Conservation (phyloP, 345 rosid species). For the Conringia planisiliqua region DNA sequence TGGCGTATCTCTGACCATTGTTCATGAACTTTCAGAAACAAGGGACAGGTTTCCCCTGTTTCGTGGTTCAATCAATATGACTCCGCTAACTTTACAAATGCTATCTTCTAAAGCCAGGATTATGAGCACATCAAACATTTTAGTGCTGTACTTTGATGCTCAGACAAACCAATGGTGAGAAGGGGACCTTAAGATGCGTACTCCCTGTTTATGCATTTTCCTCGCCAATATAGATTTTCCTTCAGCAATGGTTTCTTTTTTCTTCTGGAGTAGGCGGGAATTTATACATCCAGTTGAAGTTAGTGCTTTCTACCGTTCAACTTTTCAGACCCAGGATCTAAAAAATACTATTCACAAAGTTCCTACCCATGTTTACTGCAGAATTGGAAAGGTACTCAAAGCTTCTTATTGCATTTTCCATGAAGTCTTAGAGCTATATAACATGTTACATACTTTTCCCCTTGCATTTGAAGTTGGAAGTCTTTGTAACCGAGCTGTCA, state of each 20-base stretch:
- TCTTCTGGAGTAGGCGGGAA: slow-evolving; percentile 59
- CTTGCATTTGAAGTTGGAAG: slow-evolving; percentile 56
- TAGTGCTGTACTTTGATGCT: slow-evolving; percentile 61
- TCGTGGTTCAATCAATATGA: slow-evolving; percentile 48
- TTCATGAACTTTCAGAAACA: slow-evolving; percentile 68
- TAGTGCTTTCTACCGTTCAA: slow-evolving; percentile 58
- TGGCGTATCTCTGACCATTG: slow-evolving; percentile 56
- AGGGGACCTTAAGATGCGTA: slow-evolving; percentile 6
- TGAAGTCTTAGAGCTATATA: background rate
- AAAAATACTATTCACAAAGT: slow-evolving; percentile 36
- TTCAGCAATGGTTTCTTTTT: slow-evolving; percentile 9
- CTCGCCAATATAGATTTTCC: slow-evolving; percentile 1
- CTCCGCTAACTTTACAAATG: slow-evolving; percentile 54
- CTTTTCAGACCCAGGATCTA: slow-evolving; percentile 38
- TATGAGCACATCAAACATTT: slow-evolving; percentile 46
- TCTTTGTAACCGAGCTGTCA: slow-evolving; percentile 70
- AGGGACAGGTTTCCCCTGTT: slow-evolving; percentile 71
- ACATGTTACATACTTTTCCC: slow-evolving; percentile 27
- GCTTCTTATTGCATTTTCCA: slow-evolving; percentile 7
- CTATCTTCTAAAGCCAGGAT: slow-evolving; percentile 64
- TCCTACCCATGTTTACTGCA: slow-evolving; percentile 74
- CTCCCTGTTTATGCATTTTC: slow-evolving; percentile 11
- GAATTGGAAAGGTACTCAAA: slow-evolving; percentile 57
- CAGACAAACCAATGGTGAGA: slow-evolving; percentile 73
- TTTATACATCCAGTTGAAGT: slow-evolving; percentile 69